phyloP scores from a whole-genome alignment of 2,329 filamentous ascomycete genomes.

The Verticillium longisporum region DNA sequence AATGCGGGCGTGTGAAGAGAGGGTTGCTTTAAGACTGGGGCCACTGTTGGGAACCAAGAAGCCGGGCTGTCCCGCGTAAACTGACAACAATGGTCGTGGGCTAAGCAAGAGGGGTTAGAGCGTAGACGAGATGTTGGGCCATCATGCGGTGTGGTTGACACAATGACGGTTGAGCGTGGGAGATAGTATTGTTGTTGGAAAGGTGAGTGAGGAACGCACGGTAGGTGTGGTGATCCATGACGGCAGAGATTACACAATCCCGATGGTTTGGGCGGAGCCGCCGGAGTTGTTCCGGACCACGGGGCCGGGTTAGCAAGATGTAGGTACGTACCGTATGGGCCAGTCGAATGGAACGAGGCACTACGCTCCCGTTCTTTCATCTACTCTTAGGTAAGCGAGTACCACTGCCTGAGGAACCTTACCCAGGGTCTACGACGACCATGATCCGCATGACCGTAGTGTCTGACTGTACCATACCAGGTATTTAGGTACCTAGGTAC shows the following conservation, averaged over 20 bases:
- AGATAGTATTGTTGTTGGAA: not conserved
- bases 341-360: too few species aligned
- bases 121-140: not conserved
- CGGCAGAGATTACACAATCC: not conserved
- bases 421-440: too few species aligned
- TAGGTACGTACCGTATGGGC: too few species aligned
- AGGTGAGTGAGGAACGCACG: not conserved
- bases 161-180: not conserved
- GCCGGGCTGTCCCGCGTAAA: not conserved
- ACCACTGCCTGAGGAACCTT: too few species aligned
- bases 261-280: conserved; percentile 2
- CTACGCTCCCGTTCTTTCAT: too few species aligned
- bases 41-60: not conserved
- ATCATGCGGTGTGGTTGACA: not conserved
- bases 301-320: not conserved
- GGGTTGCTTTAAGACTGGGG: not conserved
- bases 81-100: not conserved
- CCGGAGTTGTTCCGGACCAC: not conserved
- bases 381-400: too few species aligned
- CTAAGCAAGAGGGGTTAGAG: not conserved
- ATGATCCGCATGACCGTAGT: too few species aligned
- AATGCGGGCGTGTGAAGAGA: not conserved
- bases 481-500: too few species aligned
- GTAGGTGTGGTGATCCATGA: not conserved
- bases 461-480: too few species aligned